These are phyloP conservation scores for Parachaetomium inaequale DNA, from an alignment of 495 filamentous ascomycete genomes.

Conservation along the genomic window DNA sequence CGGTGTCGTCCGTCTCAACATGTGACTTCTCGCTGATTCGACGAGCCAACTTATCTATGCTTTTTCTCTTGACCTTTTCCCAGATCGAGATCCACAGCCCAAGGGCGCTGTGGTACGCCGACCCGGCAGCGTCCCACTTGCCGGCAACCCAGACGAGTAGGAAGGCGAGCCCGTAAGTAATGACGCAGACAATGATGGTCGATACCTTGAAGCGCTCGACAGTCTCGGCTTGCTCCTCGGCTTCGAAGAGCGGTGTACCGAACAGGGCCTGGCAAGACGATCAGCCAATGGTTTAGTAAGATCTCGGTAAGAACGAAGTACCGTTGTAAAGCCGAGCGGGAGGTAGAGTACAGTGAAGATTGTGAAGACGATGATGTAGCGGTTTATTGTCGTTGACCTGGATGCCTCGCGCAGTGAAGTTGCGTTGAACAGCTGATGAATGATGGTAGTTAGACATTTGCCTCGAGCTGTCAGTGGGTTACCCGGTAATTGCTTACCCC, in stretches of 20 bases:
- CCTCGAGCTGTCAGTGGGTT: background rate
- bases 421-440: conserved; percentile 24
- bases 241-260: conserved; percentile 10
- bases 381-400: conserved; percentile 16
- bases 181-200: conserved; percentile 12
- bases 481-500: conserved; percentile 5
- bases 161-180: conserved; percentile 10
- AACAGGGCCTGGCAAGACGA: background rate
- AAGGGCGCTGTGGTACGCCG: background rate
- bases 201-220: conserved; percentile 12
- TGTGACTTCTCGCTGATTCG: no score
- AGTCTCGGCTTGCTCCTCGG: background rate
- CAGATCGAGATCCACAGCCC: background rate
- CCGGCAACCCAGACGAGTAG: conserved; percentile 10
- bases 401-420: conserved; percentile 20
- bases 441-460: background rate
- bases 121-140: conserved; percentile 6
- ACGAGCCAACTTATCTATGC: no score
- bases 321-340: conserved; percentile 11
- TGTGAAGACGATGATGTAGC: conserved; percentile 20
- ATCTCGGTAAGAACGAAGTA: background rate
- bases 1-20: no score
- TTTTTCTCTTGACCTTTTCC: background rate
- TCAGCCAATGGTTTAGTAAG: background rate
- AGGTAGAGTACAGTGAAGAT: conserved; percentile 21